Evolutionary conservation across 2,329 filamentous ascomycete species (phyloP), one percentile per base, ranked within the genome.

Genomic region (Talaromyces islandicus): DNA sequence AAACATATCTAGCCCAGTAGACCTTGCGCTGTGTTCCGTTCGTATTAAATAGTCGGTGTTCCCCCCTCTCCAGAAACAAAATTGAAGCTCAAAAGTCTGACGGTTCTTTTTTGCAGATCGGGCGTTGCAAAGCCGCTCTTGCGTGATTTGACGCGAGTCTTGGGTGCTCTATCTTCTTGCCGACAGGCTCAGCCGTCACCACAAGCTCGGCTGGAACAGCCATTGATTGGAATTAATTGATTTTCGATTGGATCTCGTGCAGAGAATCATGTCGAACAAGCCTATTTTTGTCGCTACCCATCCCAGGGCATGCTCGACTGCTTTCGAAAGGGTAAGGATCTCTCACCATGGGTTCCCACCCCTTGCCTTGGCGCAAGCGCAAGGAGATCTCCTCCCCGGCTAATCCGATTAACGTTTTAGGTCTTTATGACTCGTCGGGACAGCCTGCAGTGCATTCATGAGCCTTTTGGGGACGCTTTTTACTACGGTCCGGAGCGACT

Each of bases 391-490:
- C 32, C 32, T 64, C 60, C 63, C 52, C 54, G 61, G 41, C 64
- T 58, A 41, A 59, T 57, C 52, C 30, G 25, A 29, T 55, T 19
- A 14, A 19, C 12, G 32, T 21, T 29, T 17, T 66, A 94, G 90
- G 92, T 97, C 65, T 97, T 99, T 76, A 97, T 97, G 93, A 96
- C 92, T 68, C 89, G 91, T 67, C 85, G 85, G 67, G 88, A 96
- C 70, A 87, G 83, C 58, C 83, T 97, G 62, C 82, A 88, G 69
- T 96, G 91, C 73, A 82, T 94, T 68, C 94, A 97, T 75, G 94
- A 99, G 79, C 94, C 94, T 5, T 97, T 97, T 76, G 93, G 93
- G 58, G 94, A 97, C 77, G 90, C 92, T 63, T 97, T 93, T 73
- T 97, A 97, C 79, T 97, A 89, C 71, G 93, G 94, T 57, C 92